phyloP scores from a whole-genome alignment of 2,329 filamentous ascomycete species.

The Fusarium sp. region DNA sequence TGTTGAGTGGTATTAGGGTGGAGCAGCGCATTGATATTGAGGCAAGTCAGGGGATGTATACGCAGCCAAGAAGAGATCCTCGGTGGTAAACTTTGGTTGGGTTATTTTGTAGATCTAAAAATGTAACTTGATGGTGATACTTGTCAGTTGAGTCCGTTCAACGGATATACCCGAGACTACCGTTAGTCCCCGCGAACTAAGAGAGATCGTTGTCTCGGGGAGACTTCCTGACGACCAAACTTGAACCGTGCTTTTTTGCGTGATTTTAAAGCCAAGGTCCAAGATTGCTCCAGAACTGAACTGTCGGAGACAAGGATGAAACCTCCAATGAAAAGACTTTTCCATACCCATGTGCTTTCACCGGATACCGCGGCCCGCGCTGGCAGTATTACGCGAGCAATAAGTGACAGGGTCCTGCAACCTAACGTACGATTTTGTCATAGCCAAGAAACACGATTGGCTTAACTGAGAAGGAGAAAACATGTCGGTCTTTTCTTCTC shows the following conservation, averaged over 20 bases:
- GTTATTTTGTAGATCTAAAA: not conserved
- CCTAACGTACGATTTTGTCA: not conserved
- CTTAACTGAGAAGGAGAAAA: not conserved
- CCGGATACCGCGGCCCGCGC: not conserved
- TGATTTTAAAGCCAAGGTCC: not conserved
- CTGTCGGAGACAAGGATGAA: not conserved
- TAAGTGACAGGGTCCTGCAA: not conserved
- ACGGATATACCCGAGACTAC: not conserved
- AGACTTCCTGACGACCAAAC: not conserved
- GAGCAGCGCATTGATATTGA: slow-evolving; percentile 22
- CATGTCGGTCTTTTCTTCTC: not conserved
- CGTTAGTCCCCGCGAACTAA: not conserved
- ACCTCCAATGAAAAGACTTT: not conserved
- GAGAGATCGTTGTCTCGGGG: not conserved
- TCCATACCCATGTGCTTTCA: not conserved
- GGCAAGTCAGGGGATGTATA: slow-evolving; percentile 1
- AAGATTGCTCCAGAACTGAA: not conserved
- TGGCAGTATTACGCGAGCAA: not conserved
- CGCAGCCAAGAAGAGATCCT: not conserved
- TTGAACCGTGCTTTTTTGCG: not conserved
- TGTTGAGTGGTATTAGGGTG: slow-evolving; percentile 7
- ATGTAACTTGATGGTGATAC: not conserved
- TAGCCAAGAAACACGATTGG: not conserved
- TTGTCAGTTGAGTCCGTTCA: not conserved
- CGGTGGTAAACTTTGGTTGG: slow-evolving; percentile 3